These are phyloP conservation scores for Cystofilobasidium bisporidii DNA, from an alignment of 768 basidiomycete genomes.

Conservation along the genomic window DNA sequence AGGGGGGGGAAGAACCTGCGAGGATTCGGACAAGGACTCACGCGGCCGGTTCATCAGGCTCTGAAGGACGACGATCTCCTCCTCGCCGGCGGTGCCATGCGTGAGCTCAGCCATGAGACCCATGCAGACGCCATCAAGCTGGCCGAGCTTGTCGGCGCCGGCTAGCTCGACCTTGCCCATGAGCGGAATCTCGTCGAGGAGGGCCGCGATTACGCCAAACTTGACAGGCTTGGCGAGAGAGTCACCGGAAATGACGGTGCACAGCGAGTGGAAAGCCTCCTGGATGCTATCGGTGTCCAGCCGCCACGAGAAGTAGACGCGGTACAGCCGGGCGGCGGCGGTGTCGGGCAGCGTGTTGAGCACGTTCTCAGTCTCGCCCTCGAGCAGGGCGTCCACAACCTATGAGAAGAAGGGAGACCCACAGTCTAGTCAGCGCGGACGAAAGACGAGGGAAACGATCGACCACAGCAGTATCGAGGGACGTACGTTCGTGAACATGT, in stretches of 20 bases:
- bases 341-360: constrained; percentile 6
- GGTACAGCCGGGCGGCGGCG: constrained; percentile 3
- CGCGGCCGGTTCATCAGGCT: constrained; percentile 16
- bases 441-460: no score
- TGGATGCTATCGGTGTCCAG: constrained; percentile 1
- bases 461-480: no score
- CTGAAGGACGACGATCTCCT: constrained; percentile 15
- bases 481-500: constrained; percentile 16
- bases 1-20: no score
- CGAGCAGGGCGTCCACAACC: constrained; percentile 16
- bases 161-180: constrained; percentile 2
- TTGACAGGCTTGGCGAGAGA: background rate
- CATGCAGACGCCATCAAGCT: background rate
- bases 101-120: background rate
- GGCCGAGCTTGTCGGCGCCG: background rate
- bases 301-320: constrained; percentile 14
- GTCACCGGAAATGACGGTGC: constrained; percentile 11
- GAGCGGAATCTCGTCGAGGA: constrained; percentile 7
- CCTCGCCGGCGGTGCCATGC: constrained; percentile 10
- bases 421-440: no score
- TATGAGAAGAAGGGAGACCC: background rate
- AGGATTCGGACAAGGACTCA: no score
- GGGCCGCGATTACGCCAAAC: constrained; percentile 12
- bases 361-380: constrained; percentile 11
- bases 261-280: constrained; percentile 3